Conservation (phyloP, 441 rosid genomes). For the Hura crepitans region DNA sequence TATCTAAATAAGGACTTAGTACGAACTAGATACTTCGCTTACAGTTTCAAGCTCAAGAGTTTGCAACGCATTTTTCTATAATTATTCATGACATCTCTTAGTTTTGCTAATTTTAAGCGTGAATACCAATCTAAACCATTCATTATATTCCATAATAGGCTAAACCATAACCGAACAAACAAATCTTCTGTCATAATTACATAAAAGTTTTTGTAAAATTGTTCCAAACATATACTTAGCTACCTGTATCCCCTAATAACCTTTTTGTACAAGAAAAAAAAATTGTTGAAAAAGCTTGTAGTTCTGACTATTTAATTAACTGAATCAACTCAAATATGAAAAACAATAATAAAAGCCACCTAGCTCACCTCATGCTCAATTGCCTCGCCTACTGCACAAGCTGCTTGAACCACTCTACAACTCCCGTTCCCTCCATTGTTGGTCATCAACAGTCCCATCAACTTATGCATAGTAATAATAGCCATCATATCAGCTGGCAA, state of each 20-base stretch:
- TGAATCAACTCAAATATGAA: neutral
- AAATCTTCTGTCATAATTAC: neutral
- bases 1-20: neutral
- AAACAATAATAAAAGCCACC: neutral
- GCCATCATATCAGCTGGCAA: constrained; percentile 91
- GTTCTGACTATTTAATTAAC: too few relatives aligned
- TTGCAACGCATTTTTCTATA: neutral
- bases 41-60: neutral
- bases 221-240: neutral
- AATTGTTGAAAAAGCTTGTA: neutral
- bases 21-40: neutral
- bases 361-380: constrained; percentile 81
- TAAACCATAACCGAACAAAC: neutral
- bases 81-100: too few relatives aligned
- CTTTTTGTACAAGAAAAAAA: neutral
- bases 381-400: constrained; percentile 82
- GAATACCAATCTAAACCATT: neutral
- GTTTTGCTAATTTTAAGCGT: too few relatives aligned
- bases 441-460: constrained; percentile 82
- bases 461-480: constrained; percentile 83
- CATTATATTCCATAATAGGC: neutral
- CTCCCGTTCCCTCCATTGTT: constrained; percentile 50
- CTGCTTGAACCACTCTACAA: constrained; percentile 72
- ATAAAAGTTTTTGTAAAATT: neutral
- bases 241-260: neutral